Conservation (phyloP, 345 rosid genomes). For the Carallia brachiata region DNA sequence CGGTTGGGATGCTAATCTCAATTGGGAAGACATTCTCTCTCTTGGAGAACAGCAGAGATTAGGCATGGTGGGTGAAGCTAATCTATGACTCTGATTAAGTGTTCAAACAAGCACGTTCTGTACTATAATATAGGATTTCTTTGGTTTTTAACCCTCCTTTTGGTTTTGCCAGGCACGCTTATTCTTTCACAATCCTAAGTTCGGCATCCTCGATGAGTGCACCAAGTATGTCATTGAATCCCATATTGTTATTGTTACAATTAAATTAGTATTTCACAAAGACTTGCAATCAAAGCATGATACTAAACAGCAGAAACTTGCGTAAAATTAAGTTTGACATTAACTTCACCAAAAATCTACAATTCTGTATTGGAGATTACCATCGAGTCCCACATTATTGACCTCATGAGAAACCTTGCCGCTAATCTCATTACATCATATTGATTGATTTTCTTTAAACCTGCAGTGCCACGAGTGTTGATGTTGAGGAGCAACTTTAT, state of each 20-base stretch:
- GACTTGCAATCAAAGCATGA: no score
- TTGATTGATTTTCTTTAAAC: conserved; percentile 9
- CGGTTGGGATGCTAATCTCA: conserved; percentile 77
- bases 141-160: conserved; percentile 16
- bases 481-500: conserved; percentile 95
- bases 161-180: conserved; percentile 67
- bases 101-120: not conserved
- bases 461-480: conserved; percentile 89
- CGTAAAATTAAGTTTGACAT: no score
- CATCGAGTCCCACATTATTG: not conserved
- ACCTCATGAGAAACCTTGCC: not conserved
- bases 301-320: no score
- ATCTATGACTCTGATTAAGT: not conserved
- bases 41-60: conserved; percentile 98
- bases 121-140: not conserved
- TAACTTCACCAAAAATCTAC: no score
- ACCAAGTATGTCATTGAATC: conserved; percentile 62
- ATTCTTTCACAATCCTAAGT: conserved; percentile 89
- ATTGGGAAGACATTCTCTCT: conserved; percentile 94
- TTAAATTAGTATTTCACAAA: no score
- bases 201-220: conserved; percentile 97
- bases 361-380: no score
- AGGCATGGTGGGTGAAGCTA: conserved; percentile 70
- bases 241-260: not conserved
- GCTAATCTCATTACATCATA: not conserved